A percentile compares a stretch with the other conserved stretches of the same genome.
Conservation (phyloP, 2,329 filamentous ascomycete genomes). For the Cytospora schulzeri region DNA sequence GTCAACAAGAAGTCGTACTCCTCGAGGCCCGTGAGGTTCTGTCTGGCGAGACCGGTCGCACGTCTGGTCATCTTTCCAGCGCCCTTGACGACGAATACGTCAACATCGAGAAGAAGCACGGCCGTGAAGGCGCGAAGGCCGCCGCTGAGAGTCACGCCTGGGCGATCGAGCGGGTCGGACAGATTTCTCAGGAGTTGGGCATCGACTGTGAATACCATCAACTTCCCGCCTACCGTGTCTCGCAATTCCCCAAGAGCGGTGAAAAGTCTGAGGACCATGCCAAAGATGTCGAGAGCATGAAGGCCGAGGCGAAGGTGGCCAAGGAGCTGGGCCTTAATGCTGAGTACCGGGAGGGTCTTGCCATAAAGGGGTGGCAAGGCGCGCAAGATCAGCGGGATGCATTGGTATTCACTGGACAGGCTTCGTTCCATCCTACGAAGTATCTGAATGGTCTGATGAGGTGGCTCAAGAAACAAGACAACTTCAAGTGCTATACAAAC, state of each 20-base stretch:
- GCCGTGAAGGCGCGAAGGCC: conserved; percentile 47
- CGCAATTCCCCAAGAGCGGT: conserved; percentile 45
- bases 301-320: conserved; percentile 48
- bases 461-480: conserved; percentile 52
- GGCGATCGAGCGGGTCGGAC: conserved; percentile 53
- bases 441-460: conserved; percentile 55
- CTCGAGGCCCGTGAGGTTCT: conserved; percentile 58
- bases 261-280: conserved; percentile 40
- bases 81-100: conserved; percentile 56
- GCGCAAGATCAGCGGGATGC: conserved; percentile 53
- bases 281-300: conserved; percentile 47
- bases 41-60: conserved; percentile 56
- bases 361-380: conserved; percentile 54
- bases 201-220: conserved; percentile 60
- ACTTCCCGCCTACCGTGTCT: conserved; percentile 52
- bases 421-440: conserved; percentile 59
- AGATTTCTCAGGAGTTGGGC: conserved; percentile 49
- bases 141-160: conserved; percentile 58
- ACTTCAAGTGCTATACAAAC: conserved; percentile 56
- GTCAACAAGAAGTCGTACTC: conserved; percentile 52
- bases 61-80: conserved; percentile 56
- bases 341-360: conserved; percentile 46
- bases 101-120: conserved; percentile 54
- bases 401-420: conserved; percentile 49
- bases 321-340: conserved; percentile 46